phyloP scores from a whole-genome alignment of 495 filamentous ascomycete species.

The Penicillium longicatenatum region DNA sequence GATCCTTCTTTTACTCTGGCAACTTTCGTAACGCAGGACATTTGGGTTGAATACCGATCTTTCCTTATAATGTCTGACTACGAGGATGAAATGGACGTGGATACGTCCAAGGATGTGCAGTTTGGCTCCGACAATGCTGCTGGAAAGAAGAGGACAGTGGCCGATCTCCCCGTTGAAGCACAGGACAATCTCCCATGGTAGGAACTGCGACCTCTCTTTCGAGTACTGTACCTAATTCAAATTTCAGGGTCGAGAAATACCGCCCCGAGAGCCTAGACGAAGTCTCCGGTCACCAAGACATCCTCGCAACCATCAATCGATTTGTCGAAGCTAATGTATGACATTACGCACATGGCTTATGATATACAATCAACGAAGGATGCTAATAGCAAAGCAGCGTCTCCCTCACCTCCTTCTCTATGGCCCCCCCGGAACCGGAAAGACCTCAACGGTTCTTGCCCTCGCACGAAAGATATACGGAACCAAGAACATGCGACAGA shows the following conservation, averaged over 20 bases:
- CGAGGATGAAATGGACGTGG: conserved; percentile 89
- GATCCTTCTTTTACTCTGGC: conserved; percentile 7
- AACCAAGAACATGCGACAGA: conserved; percentile 88
- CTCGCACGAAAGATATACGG: conserved; percentile 94
- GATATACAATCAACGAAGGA: not conserved
- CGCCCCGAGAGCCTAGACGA: conserved; percentile 84
- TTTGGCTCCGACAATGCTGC: conserved; percentile 60
- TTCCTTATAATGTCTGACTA: conserved; percentile 76
- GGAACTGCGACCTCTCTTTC: not conserved
- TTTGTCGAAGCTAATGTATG: conserved; percentile 86
- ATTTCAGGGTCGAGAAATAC: conserved; percentile 94
- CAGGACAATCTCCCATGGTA: conserved; percentile 95
- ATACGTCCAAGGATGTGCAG: conserved; percentile 61
- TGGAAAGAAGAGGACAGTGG: conserved; percentile 85
- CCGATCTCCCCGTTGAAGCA: conserved; percentile 90
- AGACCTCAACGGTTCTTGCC: conserved; percentile 92
- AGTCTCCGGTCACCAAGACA: conserved; percentile 97
- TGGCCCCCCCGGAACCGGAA: conserved; percentile 93
- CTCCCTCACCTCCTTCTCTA: conserved; percentile 97
- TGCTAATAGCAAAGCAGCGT: conserved; percentile 47
- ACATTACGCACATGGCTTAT: not conserved
- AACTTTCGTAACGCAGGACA: not conserved
- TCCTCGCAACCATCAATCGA: conserved; percentile 93
- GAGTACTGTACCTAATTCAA: not conserved
- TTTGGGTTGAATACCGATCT: not conserved